Evolutionary conservation across 148 eudicot species (phyloP).

Genomic region (Camellia lanceoleosa): DNA sequence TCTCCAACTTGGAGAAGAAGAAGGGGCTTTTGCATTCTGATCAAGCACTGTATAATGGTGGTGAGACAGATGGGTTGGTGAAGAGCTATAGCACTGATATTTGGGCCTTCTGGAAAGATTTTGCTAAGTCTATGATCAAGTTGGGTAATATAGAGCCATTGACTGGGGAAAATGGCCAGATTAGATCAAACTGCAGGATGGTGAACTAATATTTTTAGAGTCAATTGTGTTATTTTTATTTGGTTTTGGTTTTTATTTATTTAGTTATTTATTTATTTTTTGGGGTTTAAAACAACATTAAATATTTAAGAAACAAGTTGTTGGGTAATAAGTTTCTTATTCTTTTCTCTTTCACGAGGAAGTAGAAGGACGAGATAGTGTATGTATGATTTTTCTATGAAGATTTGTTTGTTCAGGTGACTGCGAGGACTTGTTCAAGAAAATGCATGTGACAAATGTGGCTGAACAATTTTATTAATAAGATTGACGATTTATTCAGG

Average conservation of each 20-base stretch:
- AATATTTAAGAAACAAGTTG: too few relatives aligned
- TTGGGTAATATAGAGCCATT: constrained; percentile 54
- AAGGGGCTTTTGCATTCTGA: constrained; percentile 58
- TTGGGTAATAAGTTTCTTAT: too few relatives aligned
- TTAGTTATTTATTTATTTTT: too few relatives aligned
- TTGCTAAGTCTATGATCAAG: constrained; percentile 52
- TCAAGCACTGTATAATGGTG: constrained; percentile 54
- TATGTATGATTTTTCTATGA: not conserved
- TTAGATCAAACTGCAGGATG: constrained; percentile 33
- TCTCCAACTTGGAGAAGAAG: constrained; percentile 36
- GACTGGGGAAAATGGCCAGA: constrained; percentile 42
- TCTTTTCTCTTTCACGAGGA: too few relatives aligned
- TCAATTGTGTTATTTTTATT: not conserved
- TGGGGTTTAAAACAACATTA: too few relatives aligned
- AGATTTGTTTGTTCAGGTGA: not conserved
- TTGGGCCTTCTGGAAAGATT: constrained; percentile 30
- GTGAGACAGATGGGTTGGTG: constrained; percentile 44
- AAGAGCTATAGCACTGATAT: constrained; percentile 28
- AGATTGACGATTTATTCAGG: too few relatives aligned
- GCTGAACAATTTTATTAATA: not conserved
- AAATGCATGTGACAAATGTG: not conserved
- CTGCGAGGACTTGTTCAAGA: not conserved
- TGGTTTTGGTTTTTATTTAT: too few relatives aligned
- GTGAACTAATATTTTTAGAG: constrained; percentile 9
- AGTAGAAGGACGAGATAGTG: too few relatives aligned